Base-by-base conservation (phyloP, 2,329 filamentous ascomycete species). In the Fusarium sp. region DNA sequence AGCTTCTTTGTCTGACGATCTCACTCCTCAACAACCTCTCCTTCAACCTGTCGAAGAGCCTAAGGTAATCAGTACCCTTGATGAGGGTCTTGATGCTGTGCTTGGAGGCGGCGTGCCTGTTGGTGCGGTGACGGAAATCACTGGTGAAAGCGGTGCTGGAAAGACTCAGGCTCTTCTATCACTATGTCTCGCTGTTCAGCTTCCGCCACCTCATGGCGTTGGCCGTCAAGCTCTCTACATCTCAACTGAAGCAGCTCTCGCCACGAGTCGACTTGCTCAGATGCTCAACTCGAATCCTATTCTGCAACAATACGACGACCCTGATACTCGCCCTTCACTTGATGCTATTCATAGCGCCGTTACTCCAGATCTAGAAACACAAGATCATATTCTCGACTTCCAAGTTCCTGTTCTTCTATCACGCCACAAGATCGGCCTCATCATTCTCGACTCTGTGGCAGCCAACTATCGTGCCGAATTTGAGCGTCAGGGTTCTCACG, bases 401-500 rank as follows among this genome's bases (percentile, higher is more conserved):
- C 96, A 99, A 80, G 90, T 98, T 9, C 96, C 96, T 3, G 92
- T 97, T 20, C 91, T 94, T 32, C 89, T 97, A 23, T 84, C 88
- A 71, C 89, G 93, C 49, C 90, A 93, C 80, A 87, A 91, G 67
- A 86, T 97, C 56, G 94, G 95, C 4, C 87, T 99, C 3, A 83
- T 99, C 3, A 87, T 98, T 17, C 83, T 99, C 35, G 96, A 99
- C 83, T 97, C 93, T 8, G 92, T 99, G 32, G 95, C 96, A 1
- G 94, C 96, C 65, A 99, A 99, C 81, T 99, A 96, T 81, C 92
- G 96, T 70, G 95, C 93, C 53, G 95, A 98, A 80, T 96, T 94
- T 75, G 92, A 94, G 73, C 87, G 89, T 60, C 81, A 83, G 69
- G 82, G 83, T 50, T 79, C 80, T 56, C 80, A 78, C 60, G 82